Evolutionary conservation across 1,284 basidiomycete genomes (phyloP).

Genomic region (Spongispora temasekensis): DNA sequence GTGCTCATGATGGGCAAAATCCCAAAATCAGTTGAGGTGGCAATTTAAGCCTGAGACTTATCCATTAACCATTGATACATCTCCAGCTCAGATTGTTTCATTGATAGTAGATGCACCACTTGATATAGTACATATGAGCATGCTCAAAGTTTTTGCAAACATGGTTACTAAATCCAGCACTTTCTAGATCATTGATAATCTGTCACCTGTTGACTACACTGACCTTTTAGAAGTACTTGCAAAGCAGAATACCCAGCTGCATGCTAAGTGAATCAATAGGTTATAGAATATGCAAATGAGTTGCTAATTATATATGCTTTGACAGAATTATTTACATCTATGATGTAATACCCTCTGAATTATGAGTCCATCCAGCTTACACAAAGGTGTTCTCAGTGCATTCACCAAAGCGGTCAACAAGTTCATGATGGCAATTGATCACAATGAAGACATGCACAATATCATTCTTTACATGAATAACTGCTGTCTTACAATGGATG

Average conservation of each 20-base stretch:
- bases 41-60: background rate
- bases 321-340: background rate
- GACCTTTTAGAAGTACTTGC: background rate
- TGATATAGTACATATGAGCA: background rate
- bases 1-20: too few relatives aligned
- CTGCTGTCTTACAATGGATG: background rate
- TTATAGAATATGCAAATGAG: background rate
- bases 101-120: background rate
- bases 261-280: background rate
- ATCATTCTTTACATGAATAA: background rate
- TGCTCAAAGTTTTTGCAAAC: too few relatives aligned
- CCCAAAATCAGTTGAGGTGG: background rate
- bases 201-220: background rate
- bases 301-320: background rate
- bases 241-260: background rate
- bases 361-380: background rate
- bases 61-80: background rate
- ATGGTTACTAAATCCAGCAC: background rate
- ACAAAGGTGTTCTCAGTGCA: background rate
- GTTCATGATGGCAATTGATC: background rate
- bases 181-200: background rate
- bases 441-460: background rate
- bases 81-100: background rate
- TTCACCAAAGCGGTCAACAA: background rate
- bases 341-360: background rate